phyloP scores from a whole-genome alignment of 225 moss, liverwort and hornwort genomes.

The Anthoceros angustus region DNA sequence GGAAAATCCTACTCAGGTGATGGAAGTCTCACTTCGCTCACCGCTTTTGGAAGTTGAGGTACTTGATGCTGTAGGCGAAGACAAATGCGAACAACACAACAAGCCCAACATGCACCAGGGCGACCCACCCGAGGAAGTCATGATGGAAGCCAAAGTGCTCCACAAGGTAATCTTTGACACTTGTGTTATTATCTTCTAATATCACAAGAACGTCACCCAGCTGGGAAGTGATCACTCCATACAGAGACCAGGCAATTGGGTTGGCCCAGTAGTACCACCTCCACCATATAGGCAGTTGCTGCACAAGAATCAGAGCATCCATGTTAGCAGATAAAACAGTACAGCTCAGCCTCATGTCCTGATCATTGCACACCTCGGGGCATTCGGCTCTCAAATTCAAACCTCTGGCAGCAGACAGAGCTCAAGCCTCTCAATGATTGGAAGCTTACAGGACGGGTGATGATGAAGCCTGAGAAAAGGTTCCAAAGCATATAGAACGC shows the following conservation, averaged over 20 bases:
- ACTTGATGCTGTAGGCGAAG: constrained; percentile 74
- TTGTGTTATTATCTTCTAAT: too few relatives aligned
- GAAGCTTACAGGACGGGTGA: constrained; percentile 44
- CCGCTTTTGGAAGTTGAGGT: constrained; percentile 74
- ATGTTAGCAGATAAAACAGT: background rate
- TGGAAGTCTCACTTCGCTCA: constrained; percentile 5
- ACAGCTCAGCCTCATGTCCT: background rate
- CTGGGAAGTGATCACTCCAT: constrained; percentile 71
- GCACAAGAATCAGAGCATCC: constrained; percentile 15
- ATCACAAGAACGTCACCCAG: constrained; percentile 77
- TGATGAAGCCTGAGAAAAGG: constrained; percentile 79
- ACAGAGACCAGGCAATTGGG: constrained; percentile 81
- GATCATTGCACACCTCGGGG: background rate
- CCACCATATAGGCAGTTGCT: constrained; percentile 84
- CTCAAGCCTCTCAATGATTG: background rate
- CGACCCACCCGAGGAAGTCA: constrained; percentile 61
- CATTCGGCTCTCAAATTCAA: background rate
- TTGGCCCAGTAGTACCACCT: constrained; percentile 76
- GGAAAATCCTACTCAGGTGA: background rate
- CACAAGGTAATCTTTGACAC: constrained; percentile 31
- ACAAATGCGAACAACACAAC: constrained; percentile 45
- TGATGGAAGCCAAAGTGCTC: constrained; percentile 55
- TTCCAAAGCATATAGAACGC: constrained; percentile 92
- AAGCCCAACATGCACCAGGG: constrained; percentile 37
- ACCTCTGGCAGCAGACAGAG: background rate